A percentile compares a stretch with the other conserved stretches of the same genome.
These are phyloP conservation scores for Solanum chaucha DNA, from an alignment of 257 asterid genomes.

Conservation along the genomic window DNA sequence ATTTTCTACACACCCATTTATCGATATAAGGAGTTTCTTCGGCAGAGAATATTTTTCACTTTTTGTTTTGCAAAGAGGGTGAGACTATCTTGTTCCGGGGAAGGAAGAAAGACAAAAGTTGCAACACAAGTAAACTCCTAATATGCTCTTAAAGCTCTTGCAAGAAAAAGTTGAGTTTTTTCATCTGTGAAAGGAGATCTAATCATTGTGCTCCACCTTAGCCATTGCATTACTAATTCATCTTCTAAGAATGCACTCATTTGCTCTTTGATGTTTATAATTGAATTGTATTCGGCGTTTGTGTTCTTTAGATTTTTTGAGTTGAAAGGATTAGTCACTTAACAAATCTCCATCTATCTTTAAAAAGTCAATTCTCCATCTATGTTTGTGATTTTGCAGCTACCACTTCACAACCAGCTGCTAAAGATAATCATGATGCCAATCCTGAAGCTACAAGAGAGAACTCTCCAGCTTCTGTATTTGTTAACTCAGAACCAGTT, in stretches of 20 bases:
- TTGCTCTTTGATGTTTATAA: not conserved
- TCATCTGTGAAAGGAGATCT: not conserved
- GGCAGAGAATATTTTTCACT: not conserved
- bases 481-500: conserved; percentile 85
- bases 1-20: not conserved
- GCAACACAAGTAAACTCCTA: not conserved
- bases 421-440: conserved; percentile 21
- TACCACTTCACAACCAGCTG: conserved; percentile 23
- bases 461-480: conserved; percentile 71
- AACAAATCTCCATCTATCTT: not conserved
- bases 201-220: not conserved
- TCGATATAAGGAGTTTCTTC: not conserved
- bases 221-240: not conserved
- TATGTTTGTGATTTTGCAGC: conserved; percentile 1
- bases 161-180: not conserved
- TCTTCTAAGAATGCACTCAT: not conserved
- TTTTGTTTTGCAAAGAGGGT: not conserved
- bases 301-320: not conserved
- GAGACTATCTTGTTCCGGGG: not conserved
- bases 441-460: conserved; percentile 43
- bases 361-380: not conserved
- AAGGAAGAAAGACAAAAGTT: not conserved
- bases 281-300: not conserved
- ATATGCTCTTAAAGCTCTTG: not conserved
- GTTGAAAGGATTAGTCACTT: not conserved